Evolutionary conservation across 768 basidiomycete species (phyloP), one percentile per base, ranked within the genome.

Genomic region (Suillus fuscotomentosus): DNA sequence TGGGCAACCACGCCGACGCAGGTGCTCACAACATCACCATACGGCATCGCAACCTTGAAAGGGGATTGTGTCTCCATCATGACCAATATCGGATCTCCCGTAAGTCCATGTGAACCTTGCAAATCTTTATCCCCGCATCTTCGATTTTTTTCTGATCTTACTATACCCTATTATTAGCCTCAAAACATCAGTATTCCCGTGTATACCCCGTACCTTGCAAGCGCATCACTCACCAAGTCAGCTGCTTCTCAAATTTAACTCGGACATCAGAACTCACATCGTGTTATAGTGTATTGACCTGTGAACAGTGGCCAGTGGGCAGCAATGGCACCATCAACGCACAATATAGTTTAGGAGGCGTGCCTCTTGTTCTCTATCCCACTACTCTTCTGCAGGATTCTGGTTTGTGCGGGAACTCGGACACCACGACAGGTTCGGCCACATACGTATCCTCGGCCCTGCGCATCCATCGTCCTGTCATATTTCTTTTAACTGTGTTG

Each of bases 11-110:
- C 84, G 65, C 75, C 79, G 43, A 80, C 83, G 36, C 71, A 85
- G 63, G 81, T 91, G 17, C 74, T 91, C 27, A 80, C 84, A 7
- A 70, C 78, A 17, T 83, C 82, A 47, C 70, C 77, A 11, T 73
- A 84, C 64, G 85, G 85, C 36, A 74, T 92, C n/a, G 87, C 84
- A 20, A 76, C 92, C 65, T 81, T 84, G 77, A 91, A 90, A 69
- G 89, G 88, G 14, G 70, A 79, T 22, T 82, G 90, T 11, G 77
- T 90, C 57, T 81, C 85, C 14, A 75, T 92, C 47, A 66, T 88
- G 66, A 92, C 89, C 27, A 90, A 88, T 75, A 85, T 91, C 65
- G 91, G 90, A 39, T 89, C 89, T 62, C 88, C 89, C 24, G 89
- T 90, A 71, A 62, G 83, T 66, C 54, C 48, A 27, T 51, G 34